Conservation (phyloP, 179 eudicot genomes). For the Spinacia oleracea region DNA sequence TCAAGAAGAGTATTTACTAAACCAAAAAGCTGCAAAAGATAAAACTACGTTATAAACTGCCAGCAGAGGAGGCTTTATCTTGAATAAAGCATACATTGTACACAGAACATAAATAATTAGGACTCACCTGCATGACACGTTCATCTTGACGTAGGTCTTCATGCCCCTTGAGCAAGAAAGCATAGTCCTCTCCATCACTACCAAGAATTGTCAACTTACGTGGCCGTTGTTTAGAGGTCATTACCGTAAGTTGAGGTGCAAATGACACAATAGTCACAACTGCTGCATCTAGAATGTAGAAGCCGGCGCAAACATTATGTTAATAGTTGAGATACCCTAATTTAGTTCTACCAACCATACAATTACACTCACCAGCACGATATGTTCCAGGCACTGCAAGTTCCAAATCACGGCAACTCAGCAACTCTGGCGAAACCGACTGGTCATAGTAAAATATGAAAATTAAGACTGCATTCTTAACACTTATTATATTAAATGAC, state of each 20-base stretch:
- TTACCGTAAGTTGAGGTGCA: slow-evolving; percentile 90
- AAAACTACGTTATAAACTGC: slow-evolving; percentile 9
- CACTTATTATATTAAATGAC: slow-evolving; percentile 7
- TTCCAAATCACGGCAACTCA: slow-evolving; percentile 79
- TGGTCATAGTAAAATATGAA: slow-evolving; percentile 31
- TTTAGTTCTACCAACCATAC: neutral
- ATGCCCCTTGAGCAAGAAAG: slow-evolving; percentile 96
- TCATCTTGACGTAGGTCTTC: slow-evolving; percentile 99
- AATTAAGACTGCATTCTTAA: slow-evolving; percentile 9
- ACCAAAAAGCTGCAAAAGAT: slow-evolving; percentile 77
- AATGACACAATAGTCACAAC: slow-evolving; percentile 94
- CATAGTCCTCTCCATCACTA: slow-evolving; percentile 92
- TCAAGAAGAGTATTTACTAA: slow-evolving; percentile 90
- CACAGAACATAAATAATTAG: neutral
- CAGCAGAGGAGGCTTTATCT: neutral
- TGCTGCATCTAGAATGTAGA: slow-evolving; percentile 55
- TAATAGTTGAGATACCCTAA: neutral
- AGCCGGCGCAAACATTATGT: neutral
- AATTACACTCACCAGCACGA: slow-evolving; percentile 65
- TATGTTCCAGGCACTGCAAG: slow-evolving; percentile 99
- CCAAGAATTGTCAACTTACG: slow-evolving; percentile 96
- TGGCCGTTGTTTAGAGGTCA: slow-evolving; percentile 97
- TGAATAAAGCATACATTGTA: slow-evolving; percentile 2
- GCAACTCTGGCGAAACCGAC: slow-evolving; percentile 94
- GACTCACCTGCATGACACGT: slow-evolving; percentile 96